phyloP scores from a whole-genome alignment of 176 grass and related monocot genomes.

The Zizania latifolia region DNA sequence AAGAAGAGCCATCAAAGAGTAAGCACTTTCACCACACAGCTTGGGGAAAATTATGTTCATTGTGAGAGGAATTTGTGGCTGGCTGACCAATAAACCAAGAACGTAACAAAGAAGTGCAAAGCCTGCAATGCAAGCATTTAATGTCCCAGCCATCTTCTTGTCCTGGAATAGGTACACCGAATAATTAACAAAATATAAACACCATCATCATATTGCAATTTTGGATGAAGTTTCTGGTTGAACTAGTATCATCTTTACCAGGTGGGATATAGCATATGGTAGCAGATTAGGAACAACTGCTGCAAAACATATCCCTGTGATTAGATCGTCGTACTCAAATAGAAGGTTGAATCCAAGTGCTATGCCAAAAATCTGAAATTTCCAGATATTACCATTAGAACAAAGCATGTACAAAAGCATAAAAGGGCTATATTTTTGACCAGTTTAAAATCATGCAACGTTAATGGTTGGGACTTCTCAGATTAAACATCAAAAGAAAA shows the following conservation, averaged over 20 bases:
- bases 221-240: background rate
- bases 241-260: slow-evolving; percentile 44
- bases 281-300: slow-evolving; percentile 44
- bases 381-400: background rate
- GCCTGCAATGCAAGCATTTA: slow-evolving; percentile 48
- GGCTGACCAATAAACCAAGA: slow-evolving; percentile 65
- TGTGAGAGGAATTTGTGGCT: slow-evolving; percentile 60
- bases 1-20: slow-evolving; percentile 81
- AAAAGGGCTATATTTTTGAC: background rate
- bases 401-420: too few species aligned
- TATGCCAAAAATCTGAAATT: slow-evolving; percentile 65
- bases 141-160: slow-evolving; percentile 30
- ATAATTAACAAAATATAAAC: slow-evolving; percentile 12
- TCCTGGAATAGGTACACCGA: slow-evolving; percentile 39
- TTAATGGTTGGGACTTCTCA: too few species aligned
- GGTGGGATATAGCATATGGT: slow-evolving; percentile 30
- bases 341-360: slow-evolving; percentile 61
- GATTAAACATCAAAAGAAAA: background rate
- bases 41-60: slow-evolving; percentile 77
- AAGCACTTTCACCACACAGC: slow-evolving; percentile 74
- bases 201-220: background rate
- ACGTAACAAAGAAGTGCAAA: slow-evolving; percentile 68
- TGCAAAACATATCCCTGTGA: slow-evolving; percentile 41
- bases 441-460: background rate
- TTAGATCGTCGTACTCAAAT: slow-evolving; percentile 38